Base-by-base conservation (phyloP, 2,329 filamentous ascomycete genomes). In the Paraconiothyrium sp. region DNA sequence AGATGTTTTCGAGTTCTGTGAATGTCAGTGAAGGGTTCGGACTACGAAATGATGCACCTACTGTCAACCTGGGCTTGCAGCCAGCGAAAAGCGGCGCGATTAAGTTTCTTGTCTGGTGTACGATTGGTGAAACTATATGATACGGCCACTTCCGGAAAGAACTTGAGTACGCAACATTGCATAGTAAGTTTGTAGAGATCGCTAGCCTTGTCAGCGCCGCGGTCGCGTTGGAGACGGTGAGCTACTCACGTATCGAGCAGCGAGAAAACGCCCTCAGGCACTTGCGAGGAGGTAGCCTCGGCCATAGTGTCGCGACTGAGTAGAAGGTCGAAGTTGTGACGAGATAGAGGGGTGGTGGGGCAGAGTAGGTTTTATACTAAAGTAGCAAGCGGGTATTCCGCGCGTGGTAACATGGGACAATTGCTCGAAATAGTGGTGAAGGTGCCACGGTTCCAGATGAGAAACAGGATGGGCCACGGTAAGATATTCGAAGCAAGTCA, bases 151-250 rank as follows among this genome's bases (percentile, higher is more conserved):
- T 94, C 85, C 37, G 90, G 90, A 79, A 97, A 98, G 83, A 94
- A 96, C 80, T 96, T 96, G 69, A 96, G 86, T 67, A 98, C 90
- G 64, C 78, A 80, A 57, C 78, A 97, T 90, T 99, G 95, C 95
- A 99, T 99, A 22, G 95, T 99, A 80, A 99, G 82, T 81, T 99
- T 99, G 87, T 97, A 99, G 63, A 99, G 80, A 77, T 91, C 89
- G 1, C 72, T 75, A 59, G 32, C 24, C 41, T 64, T 58, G 64
- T 62, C 57, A 58, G 52, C 34, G 20, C 34, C 13, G 16, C 1
- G 52, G 11, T 35, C 43, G 24, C 22, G 34, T 34, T 37, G 8
- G 6, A 30, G 20, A 9, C 24, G 14, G 11, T 10, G 35, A n/a
- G 11, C 20, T 20, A 57, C 70, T 56, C 58, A 73, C 58, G 83